Evolutionary conservation across 2,329 filamentous ascomycete genomes (phyloP), one percentile per base, ranked within the genome.

Genomic region (Fusarium xyrophilum): DNA sequence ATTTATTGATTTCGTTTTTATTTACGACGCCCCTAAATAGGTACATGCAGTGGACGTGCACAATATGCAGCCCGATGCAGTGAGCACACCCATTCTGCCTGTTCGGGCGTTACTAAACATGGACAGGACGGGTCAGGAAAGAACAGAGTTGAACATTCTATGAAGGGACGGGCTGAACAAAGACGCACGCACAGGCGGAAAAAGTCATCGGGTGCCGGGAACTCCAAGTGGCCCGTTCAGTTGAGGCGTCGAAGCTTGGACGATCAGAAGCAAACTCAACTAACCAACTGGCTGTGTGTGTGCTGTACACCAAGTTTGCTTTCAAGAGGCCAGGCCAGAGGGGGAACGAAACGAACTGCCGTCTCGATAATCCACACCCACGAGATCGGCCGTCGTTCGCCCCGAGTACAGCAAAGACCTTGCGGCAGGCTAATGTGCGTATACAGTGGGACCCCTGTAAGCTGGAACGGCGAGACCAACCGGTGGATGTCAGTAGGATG

Each of bases 401-500:
- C 35, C 46, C 23, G 27, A n/a, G 13, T 7, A 27, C 38, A 30
- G 14, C 12, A 25, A 40, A 25, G 23, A 33, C 42, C 3, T 36
- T 32, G 14, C 23, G 27, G 33, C 21, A 44, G 58, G 48, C 61
- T 65, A 65, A 25, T 48, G 36, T 30, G 6, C 4, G 39, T 19
- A 32, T 23, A n/a, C 28, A 32, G 44, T 32, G 13, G 2, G 19
- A 60, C 46, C 61, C 62, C 42, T 65, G 62, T 65, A 40, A 54
- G 61, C 62, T 65, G 62, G 65, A 65, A 13, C 23, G 4, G 7
- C 12, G 39, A 52, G 33, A 8, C 62, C 62, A 65, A 65, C 65
- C 55, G 50, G n/a, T 23, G 30, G 23, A n/a, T 14, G 28, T 13
- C n/a, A n/a, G 7, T 33, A 12, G 21, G 43, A 21, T 40, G 53